These are phyloP conservation scores for Chaetomiaceae sp. DNA, from an alignment of 2,329 filamentous ascomycete genomes.

Conservation along the genomic window DNA sequence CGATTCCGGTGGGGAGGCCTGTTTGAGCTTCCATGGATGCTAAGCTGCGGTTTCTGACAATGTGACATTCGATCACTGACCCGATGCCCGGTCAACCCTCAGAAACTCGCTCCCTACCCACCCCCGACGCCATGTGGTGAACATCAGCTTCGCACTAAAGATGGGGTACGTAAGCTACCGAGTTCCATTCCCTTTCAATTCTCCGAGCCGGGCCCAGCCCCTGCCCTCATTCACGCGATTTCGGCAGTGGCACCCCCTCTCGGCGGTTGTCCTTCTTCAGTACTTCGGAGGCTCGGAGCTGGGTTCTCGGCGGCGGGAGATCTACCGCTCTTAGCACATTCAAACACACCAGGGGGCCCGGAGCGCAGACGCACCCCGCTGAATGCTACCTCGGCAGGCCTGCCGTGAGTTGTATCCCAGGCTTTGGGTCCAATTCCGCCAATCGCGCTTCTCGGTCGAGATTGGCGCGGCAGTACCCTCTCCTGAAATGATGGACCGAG, in stretches of 20 bases:
- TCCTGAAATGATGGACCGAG: slow-evolving; percentile 11
- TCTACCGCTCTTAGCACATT: slow-evolving; percentile 21
- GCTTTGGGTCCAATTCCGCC: slow-evolving; percentile 19
- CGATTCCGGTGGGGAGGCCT: no score
- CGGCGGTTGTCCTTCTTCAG: neutral
- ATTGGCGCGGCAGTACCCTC: slow-evolving; percentile 12
- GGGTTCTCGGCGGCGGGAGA: slow-evolving; percentile 6
- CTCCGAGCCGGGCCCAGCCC: neutral
- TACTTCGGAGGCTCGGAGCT: neutral
- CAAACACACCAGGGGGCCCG: slow-evolving; percentile 14
- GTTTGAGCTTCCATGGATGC: no score
- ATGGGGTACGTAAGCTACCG: no score
- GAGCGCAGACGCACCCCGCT: slow-evolving; percentile 8
- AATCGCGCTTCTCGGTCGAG: slow-evolving; percentile 13
- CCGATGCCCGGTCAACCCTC: no score
- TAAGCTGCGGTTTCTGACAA: no score
- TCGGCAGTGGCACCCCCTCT: no score
- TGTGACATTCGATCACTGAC: no score
- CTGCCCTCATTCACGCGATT: neutral
- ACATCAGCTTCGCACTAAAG: no score
- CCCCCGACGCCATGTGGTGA: no score
- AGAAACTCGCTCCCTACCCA: no score
- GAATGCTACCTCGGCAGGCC: slow-evolving; percentile 16
- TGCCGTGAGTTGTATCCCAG: neutral
- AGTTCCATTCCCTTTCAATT: no score